Percentiles rank a stretch among this genome's conserved stretches.
phyloP scores from a whole-genome alignment of 1,139 yeast species.

The Suhomyces kunorum region DNA sequence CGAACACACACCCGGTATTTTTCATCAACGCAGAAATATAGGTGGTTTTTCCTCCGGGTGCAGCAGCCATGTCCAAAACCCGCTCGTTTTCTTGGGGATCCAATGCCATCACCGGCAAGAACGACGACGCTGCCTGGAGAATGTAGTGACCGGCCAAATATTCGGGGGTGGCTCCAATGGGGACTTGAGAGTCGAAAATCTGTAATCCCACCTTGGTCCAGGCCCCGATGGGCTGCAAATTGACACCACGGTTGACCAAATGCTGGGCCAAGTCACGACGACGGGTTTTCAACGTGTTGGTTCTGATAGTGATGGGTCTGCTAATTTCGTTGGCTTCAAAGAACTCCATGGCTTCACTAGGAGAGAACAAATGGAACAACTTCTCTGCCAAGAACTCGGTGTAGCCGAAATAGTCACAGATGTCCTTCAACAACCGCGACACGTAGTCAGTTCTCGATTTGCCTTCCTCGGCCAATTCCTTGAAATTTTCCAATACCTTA shows the following conservation, averaged over 20 bases:
- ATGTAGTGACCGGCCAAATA: conserved; percentile 97
- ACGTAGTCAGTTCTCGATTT: conserved; percentile 80
- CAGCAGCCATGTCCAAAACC: conserved; percentile 97
- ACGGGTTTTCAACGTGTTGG: conserved; percentile 91
- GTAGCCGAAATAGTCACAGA: conserved; percentile 95
- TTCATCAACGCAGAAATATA: conserved; percentile 96
- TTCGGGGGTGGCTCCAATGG: conserved; percentile 99
- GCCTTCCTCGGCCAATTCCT: conserved; percentile 81
- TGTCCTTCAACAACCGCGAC: conserved; percentile 76
- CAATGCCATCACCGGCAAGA: conserved; percentile 95
- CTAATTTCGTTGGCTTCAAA: conserved; percentile 98
- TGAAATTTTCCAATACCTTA: conserved; percentile 92
- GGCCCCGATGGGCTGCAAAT: conserved; percentile 92
- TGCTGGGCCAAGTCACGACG: conserved; percentile 96
- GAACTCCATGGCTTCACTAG: conserved; percentile 96
- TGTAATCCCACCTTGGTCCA: conserved; percentile 99
- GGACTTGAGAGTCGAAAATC: conserved; percentile 96
- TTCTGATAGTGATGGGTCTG: conserved; percentile 94
- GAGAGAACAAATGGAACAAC: conserved; percentile 84
- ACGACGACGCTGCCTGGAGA: conserved; percentile 97
- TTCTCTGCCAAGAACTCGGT: conserved; percentile 93
- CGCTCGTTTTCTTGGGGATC: conserved; percentile 96
- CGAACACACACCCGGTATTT: conserved; percentile 95
- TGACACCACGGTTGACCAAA: conserved; percentile 94
- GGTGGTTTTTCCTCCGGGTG: conserved; percentile 99